A percentile compares a stretch with the other conserved stretches of the same genome.
Conservation (phyloP, 2,329 filamentous ascomycete species). For the Diaporthe longicolla region DNA sequence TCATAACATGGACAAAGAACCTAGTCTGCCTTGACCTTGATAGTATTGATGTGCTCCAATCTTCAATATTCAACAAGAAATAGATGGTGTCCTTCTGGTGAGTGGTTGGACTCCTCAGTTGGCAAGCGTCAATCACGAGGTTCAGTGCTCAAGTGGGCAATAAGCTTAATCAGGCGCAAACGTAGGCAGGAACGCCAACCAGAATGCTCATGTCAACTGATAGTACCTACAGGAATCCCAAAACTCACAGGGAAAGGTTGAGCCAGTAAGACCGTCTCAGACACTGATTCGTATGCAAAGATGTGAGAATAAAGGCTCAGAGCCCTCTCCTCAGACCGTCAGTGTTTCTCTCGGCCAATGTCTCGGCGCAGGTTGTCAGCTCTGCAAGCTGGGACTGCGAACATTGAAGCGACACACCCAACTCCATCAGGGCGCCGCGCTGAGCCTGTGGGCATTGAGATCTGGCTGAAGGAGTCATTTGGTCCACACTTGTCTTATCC, state of each 20-base stretch:
- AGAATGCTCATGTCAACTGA: no score
- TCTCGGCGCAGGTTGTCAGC: background rate
- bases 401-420: background rate
- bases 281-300: background rate
- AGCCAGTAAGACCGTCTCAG: background rate
- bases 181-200: background rate
- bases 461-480: no score
- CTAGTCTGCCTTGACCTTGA: background rate
- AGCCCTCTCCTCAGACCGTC: background rate
- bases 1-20: background rate
- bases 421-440: background rate
- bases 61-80: background rate
- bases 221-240: background rate
- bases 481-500: no score
- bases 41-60: background rate
- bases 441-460: background rate
- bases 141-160: no score
- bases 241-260: background rate
- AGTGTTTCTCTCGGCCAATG: background rate
- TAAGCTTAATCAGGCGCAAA: background rate
- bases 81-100: background rate
- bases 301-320: background rate
- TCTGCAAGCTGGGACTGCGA: background rate
- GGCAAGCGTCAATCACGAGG: background rate
- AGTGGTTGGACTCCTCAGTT: background rate